Evolutionary conservation across 257 asterid species (phyloP), one percentile per base, ranked within the genome.

Genomic region (Solanum sejunctum): DNA sequence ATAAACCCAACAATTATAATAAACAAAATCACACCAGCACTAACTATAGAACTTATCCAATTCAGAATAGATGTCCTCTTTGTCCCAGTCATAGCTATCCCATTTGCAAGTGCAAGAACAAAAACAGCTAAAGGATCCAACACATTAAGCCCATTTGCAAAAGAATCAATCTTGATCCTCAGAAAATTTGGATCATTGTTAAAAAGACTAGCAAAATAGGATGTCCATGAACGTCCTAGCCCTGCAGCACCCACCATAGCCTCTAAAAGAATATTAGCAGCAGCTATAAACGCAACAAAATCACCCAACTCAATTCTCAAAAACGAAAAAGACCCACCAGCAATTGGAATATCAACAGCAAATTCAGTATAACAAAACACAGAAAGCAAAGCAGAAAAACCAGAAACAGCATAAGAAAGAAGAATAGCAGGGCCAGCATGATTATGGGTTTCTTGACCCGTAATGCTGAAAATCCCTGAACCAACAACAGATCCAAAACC

Each of bases 191-290:
- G 91, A 70, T 96, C 72, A 52, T 79, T 89, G 39, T 86, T 93
- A 13, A 95, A 79, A 8, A 95, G 61, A 36, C 93, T 92, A 18
- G 99, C 93, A 55, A 96, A 87, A 84, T 96, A 95, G 0, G 98
- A 95, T 0, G 98, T 90, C 99, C 99, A 96, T 0, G 99, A 92
- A 8, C 99, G 93, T 16, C 99, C 98, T 83, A 95, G 89, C 5
- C 99, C 99, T 18, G 99, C 99, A 47, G 99, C 95, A 32, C 98
- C 98, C 0, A 96, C 98, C 66, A 96, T 88, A 10, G 95, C 98
- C 70, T 96, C 98, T 17, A 96, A 84, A 39, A 96, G 39, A 61
- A 96, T 95, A 66, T 96, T 96, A 0, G 96, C 98, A 32, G 98
- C 98, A 52, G 99, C 99, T 45, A 96, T 92, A 32, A 90, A 96